Evolutionary conservation across 768 basidiomycete genomes (phyloP).

Genomic region (Naganishia randhawae): DNA sequence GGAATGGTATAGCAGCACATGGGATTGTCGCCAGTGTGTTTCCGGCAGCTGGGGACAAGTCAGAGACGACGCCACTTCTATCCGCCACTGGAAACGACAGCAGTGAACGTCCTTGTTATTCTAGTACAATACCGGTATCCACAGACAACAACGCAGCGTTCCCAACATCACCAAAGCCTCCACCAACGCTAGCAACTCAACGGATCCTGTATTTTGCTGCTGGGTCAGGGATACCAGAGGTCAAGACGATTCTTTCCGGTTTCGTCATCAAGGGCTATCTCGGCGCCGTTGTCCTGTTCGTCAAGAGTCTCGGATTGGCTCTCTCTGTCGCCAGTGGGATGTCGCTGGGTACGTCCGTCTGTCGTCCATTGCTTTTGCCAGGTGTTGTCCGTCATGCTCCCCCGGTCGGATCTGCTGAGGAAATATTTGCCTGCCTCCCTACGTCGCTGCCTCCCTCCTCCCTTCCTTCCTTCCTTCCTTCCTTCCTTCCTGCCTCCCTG

Average conservation of each 20-base stretch:
- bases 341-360: conserved; percentile 68
- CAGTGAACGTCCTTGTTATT: too few relatives aligned
- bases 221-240: conserved; percentile 92
- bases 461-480: too few relatives aligned
- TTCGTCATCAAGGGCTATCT: conserved; percentile 98
- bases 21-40: not conserved
- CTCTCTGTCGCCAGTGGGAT: conserved; percentile 89
- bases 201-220: conserved; percentile 85
- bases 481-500: too few relatives aligned
- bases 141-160: too few relatives aligned
- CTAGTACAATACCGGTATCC: too few relatives aligned
- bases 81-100: not conserved
- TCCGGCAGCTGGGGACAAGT: too few relatives aligned
- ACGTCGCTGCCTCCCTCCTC: too few relatives aligned
- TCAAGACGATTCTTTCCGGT: conserved; percentile 65
- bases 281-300: conserved; percentile 80
- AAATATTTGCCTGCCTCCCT: too few relatives aligned
- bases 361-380: not conserved
- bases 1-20: not conserved
- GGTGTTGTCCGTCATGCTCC: not conserved
- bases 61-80: conserved; percentile 1
- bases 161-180: too few relatives aligned
- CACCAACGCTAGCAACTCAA: conserved; percentile 49
- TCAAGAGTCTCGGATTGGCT: conserved; percentile 82
- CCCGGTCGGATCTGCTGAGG: too few relatives aligned